A percentile compares a stretch with the other conserved stretches of the same genome.
phyloP scores from a whole-genome alignment of 768 basidiomycete genomes.

The Serpula lacrymans region DNA sequence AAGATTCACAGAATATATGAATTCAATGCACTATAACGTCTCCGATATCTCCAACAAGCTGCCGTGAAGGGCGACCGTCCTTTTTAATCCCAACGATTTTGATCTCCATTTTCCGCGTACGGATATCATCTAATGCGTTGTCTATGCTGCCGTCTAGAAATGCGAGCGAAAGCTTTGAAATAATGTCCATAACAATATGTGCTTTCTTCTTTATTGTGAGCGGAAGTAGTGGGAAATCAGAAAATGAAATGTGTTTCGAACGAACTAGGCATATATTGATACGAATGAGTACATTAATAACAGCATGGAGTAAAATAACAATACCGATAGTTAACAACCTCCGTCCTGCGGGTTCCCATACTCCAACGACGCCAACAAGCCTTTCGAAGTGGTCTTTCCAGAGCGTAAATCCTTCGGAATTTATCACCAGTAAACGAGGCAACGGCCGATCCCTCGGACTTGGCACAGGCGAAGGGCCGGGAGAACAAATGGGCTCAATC shows the following conservation, averaged over 20 bases:
- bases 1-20: too few relatives aligned
- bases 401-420: constrained; percentile 73
- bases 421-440: constrained; percentile 60
- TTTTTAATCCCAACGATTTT: constrained; percentile 16
- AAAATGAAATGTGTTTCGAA: constrained; percentile 23
- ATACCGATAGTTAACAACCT: constrained; percentile 49
- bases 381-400: constrained; percentile 74
- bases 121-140: not conserved
- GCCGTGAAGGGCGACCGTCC: constrained; percentile 21
- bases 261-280: constrained; percentile 16
- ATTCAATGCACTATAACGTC: constrained; percentile 21
- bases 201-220: constrained; percentile 14
- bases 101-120: constrained; percentile 18
- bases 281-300: constrained; percentile 1
- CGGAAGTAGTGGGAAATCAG: constrained; percentile 26
- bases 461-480: constrained; percentile 38
- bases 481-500: constrained; percentile 71
- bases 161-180: constrained; percentile 16
- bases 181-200: constrained; percentile 17
- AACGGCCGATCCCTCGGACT: constrained; percentile 9
- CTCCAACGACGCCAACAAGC: constrained; percentile 47
- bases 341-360: constrained; percentile 49
- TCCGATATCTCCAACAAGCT: constrained; percentile 16
- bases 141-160: constrained; percentile 18
- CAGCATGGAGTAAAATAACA: constrained; percentile 9